Conservation (phyloP, 352 stramenopile species). For the Pythium myriotylum region DNA sequence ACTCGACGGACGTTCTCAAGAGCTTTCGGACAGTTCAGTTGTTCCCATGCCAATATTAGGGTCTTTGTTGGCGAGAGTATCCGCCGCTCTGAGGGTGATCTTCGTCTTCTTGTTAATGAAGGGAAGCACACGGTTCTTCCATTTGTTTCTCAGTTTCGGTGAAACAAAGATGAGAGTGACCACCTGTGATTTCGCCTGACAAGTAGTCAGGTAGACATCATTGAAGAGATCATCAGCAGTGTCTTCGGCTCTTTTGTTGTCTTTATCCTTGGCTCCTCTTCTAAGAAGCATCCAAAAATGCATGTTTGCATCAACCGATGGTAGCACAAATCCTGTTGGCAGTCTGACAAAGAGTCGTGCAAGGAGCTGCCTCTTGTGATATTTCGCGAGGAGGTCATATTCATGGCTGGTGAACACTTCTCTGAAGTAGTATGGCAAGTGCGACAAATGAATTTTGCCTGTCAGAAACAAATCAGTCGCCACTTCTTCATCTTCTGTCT, state of each 20-base stretch:
- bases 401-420: neutral
- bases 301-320: no score
- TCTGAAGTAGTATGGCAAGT: neutral
- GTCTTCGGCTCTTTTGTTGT: neutral
- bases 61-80: no score
- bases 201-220: neutral
- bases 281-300: neutral
- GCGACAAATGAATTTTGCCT: neutral
- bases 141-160: neutral
- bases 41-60: no score
- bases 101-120: constrained; percentile 3
- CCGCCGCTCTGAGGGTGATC: neutral
- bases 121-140: neutral
- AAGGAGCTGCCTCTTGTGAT: neutral
- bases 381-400: neutral
- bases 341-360: neutral
- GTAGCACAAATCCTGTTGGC: neutral
- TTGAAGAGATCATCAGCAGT: neutral
- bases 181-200: constrained; percentile 1
- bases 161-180: neutral
- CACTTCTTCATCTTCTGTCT: no score
- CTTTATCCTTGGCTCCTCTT: neutral
- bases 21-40: no score
- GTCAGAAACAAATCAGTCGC: no score
- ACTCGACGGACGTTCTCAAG: no score